phyloP scores from a whole-genome alignment of 345 rosid species.

The Carallia brachiata region DNA sequence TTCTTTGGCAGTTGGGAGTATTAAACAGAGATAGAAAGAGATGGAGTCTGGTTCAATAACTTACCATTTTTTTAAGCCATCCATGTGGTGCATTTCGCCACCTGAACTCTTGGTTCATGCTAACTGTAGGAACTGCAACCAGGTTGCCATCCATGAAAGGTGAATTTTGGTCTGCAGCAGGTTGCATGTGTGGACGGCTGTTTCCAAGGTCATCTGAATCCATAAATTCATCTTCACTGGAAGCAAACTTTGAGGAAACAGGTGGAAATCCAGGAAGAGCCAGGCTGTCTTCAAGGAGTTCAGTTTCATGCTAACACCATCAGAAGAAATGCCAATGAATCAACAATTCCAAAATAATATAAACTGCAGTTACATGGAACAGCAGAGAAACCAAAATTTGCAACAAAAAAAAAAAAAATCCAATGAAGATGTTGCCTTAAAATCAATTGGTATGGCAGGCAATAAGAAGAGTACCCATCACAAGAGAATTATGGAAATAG shows the following conservation, averaged over 20 bases:
- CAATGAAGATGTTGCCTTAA: not conserved
- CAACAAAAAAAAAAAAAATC: too few species aligned
- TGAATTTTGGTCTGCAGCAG: conserved; percentile 43
- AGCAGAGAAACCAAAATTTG: not conserved
- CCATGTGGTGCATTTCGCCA: conserved; percentile 55
- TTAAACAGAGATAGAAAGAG: not conserved
- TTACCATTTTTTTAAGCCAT: conserved; percentile 90
- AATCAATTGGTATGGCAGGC: not conserved
- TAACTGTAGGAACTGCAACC: conserved; percentile 45
- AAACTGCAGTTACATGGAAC: not conserved
- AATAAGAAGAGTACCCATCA: not conserved
- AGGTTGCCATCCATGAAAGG: conserved; percentile 46
- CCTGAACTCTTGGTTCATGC: conserved; percentile 66
- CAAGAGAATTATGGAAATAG: not conserved
- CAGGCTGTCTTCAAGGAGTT: conserved; percentile 77
- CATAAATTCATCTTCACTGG: conserved; percentile 80
- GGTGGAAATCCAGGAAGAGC: conserved; percentile 64
- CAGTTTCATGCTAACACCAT: conserved; percentile 62
- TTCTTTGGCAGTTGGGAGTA: not conserved
- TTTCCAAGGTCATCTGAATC: conserved; percentile 83
- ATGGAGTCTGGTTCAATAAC: not conserved
- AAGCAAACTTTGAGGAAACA: conserved; percentile 62
- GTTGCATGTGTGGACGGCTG: conserved; percentile 49
- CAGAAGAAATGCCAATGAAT: conserved; percentile 7
- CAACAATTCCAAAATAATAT: not conserved